Base-by-base conservation (phyloP, 148 eudicot genomes). In the Cornus controversa region DNA sequence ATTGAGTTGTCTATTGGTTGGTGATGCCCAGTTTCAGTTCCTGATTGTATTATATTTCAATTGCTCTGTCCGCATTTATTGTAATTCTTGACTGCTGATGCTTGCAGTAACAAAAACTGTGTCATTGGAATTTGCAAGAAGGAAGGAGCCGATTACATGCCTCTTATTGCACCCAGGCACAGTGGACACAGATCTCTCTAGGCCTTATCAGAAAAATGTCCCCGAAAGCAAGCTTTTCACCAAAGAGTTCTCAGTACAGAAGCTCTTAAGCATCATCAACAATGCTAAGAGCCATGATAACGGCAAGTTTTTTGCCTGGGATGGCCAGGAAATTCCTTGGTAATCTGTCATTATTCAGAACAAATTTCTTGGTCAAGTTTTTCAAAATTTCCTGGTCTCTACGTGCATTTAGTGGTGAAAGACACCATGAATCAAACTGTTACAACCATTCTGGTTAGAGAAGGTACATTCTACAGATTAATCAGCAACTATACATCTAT, bases 281-380 rank as follows among this genome's bases (percentile, higher is more conserved):
- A 83, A 80, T 77, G 92, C 93, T 16, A 86, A 85, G 76, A 82
- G 80, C 62, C 85, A 81, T 23, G 97, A 96, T 37, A 93, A 90
- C 79, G 99, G 99, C 63, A 96, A 96, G 74, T 96, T 96, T 76
- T 93, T 91, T 40, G 99, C 98, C 11, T 96, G 99, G 99, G 99
- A 93, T 80, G 99, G 99, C 79, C 86, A 88, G 82, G 97, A 96
- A 84, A 96, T 96, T 74, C 97, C 94, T 76, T 93, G 99, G 99
- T 94, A 72, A 87, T n/a, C 18, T 24, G 11, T 6, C 54, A 50
- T 54, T 15, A 18, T 75, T 66, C 47, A 10, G 15, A 63, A 66
- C 22, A n/a, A 25, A 37, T 40, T 31, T 26, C 28, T 18, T 8
- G 23, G 36, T 62, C 69, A 25, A 24, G 15, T 50, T 50, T 7